Percentiles rank a stretch among this genome's conserved stretches.
phyloP scores from a whole-genome alignment of 495 filamentous ascomycete genomes.

The Annulohypoxylon bovei region DNA sequence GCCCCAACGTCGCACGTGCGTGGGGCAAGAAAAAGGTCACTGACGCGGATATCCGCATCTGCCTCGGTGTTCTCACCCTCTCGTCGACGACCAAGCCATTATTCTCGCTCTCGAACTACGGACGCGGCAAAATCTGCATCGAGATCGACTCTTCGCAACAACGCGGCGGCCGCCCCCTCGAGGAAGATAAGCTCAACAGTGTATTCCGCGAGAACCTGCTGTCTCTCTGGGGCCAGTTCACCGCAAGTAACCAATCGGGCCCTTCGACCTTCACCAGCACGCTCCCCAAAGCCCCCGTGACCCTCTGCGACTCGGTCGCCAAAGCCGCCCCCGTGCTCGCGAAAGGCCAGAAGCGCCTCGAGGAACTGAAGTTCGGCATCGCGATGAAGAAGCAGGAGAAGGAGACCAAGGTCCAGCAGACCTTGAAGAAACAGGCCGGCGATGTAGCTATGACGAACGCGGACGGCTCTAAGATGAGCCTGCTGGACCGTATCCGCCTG shows the following conservation, averaged over 20 bases:
- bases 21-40: conserved; percentile 71
- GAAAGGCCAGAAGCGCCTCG: conserved; percentile 69
- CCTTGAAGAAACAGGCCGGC: neutral
- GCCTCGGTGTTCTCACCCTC: conserved; percentile 61
- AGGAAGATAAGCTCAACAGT: conserved; percentile 65
- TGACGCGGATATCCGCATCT: conserved; percentile 66
- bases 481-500: conserved; percentile 71
- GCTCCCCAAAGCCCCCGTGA: conserved; percentile 66
- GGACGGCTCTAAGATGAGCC: conserved; percentile 52
- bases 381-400: conserved; percentile 55
- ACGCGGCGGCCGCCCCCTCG: conserved; percentile 54
- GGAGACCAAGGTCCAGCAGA: conserved; percentile 21
- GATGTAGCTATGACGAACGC: conserved; percentile 41
- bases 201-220: conserved; percentile 62
- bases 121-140: conserved; percentile 59
- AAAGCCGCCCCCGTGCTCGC: conserved; percentile 57
- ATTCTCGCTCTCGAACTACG: conserved; percentile 69
- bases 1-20: conserved; percentile 62
- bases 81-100: conserved; percentile 41
- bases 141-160: conserved; percentile 48
- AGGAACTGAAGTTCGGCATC: conserved; percentile 66
- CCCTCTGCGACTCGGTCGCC: conserved; percentile 54
- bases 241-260: conserved; percentile 29
- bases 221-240: conserved; percentile 56
- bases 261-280: conserved; percentile 57